phyloP scores from a whole-genome alignment of 768 basidiomycete genomes.

The Xerocomellus intermedius region DNA sequence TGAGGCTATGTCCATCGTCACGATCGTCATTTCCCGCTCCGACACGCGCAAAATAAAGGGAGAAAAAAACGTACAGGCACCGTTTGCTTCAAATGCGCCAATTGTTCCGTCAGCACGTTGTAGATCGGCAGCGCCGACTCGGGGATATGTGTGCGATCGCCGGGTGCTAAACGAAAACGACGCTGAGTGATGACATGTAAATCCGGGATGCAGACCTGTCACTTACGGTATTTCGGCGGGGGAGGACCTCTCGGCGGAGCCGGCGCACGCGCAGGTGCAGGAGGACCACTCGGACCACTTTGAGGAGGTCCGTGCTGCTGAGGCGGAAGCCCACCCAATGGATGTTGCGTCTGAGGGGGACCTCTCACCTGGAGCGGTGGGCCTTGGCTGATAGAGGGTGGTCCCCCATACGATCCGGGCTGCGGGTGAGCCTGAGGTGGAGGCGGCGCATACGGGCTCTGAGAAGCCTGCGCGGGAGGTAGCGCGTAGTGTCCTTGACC shows the following conservation, averaged over 20 bases:
- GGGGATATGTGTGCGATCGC: slow-evolving; percentile 92
- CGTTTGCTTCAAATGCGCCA: slow-evolving; percentile 67
- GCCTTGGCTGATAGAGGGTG: slow-evolving; percentile 23
- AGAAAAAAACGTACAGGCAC: slow-evolving; percentile 57
- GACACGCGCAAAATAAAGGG: background rate
- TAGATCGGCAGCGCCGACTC: slow-evolving; percentile 63
- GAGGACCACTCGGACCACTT: slow-evolving; percentile 24
- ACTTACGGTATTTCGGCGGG: slow-evolving; percentile 61
- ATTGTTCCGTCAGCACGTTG: slow-evolving; percentile 58
- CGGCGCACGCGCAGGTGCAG: slow-evolving; percentile 29
- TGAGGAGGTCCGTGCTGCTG: slow-evolving; percentile 32
- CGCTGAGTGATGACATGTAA: background rate
- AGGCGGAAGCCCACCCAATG: slow-evolving; percentile 25
- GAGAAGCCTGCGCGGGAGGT: slow-evolving; percentile 21
- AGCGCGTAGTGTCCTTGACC: slow-evolving; percentile 13
- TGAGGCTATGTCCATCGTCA: slow-evolving; percentile 51
- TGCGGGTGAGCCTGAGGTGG: slow-evolving; percentile 15
- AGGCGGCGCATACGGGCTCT: slow-evolving; percentile 23
- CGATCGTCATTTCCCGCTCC: background rate
- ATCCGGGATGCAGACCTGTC: background rate
- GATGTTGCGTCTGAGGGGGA: slow-evolving; percentile 30
- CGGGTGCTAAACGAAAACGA: slow-evolving; percentile 55
- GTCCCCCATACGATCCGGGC: slow-evolving; percentile 29
- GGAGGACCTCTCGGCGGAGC: slow-evolving; percentile 40
- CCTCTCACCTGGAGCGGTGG: slow-evolving; percentile 33